Percentiles rank a stretch among this genome's conserved stretches.
Evolutionary conservation across 257 asterid genomes (phyloP).

Genomic region (Solanum tarijense): DNA sequence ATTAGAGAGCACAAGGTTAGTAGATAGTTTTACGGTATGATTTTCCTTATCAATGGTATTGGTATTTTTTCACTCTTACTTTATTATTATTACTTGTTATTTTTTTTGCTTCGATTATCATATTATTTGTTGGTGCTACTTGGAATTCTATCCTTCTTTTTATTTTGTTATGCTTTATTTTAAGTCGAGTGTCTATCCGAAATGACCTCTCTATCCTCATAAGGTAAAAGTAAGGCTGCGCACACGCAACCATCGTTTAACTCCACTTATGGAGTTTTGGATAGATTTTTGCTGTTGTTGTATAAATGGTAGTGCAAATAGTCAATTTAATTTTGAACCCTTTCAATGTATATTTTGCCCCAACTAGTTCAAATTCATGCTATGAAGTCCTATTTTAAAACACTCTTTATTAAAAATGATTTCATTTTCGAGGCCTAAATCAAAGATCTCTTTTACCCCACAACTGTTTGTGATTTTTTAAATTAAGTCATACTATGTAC

Average conservation of each 20-base stretch:
- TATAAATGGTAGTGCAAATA: neutral
- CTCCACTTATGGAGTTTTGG: neutral
- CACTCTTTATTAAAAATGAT: neutral
- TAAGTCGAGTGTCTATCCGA: neutral
- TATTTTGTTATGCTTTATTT: neutral
- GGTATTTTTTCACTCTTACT: neutral
- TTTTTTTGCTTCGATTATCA: neutral
- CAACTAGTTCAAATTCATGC: neutral
- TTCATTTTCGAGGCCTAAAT: neutral
- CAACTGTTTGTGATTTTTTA: neutral
- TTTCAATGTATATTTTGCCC: neutral
- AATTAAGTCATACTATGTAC: neutral
- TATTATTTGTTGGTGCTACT: neutral
- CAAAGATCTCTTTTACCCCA: neutral
- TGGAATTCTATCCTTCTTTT: neutral
- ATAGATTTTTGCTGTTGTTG: too few species aligned
- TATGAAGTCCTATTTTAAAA: neutral
- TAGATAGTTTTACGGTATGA: rapidly evolving
- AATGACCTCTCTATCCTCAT: too few species aligned
- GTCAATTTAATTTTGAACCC: neutral
- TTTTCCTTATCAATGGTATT: neutral
- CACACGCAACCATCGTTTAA: rapidly evolving
- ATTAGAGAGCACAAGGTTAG: neutral
- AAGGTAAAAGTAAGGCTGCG: neutral
- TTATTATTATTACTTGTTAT: neutral